These are phyloP conservation scores for Penicillium capsulatum DNA, from an alignment of 2,329 filamentous ascomycete genomes.

Conservation along the genomic window DNA sequence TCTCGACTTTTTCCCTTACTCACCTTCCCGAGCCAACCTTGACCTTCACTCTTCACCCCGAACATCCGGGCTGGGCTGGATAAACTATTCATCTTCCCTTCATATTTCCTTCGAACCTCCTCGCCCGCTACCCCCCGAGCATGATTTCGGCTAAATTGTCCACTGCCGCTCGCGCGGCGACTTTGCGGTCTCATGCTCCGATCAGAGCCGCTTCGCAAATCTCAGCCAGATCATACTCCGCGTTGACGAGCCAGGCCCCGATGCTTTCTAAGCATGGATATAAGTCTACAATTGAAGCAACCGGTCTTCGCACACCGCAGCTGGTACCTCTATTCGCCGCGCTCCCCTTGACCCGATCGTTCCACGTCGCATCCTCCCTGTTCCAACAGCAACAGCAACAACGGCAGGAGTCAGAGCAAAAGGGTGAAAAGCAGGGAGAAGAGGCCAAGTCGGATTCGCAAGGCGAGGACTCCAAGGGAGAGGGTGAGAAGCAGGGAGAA, in stretches of 20 bases:
- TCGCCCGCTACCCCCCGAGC: conserved; percentile 19
- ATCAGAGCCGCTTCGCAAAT: conserved; percentile 33
- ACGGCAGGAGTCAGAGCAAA: conserved; percentile 34
- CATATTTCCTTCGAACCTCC: conserved; percentile 1
- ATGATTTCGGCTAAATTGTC: conserved; percentile 41
- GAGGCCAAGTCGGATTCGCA: conserved; percentile 38
- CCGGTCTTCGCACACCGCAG: conserved; percentile 24
- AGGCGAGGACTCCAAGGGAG: conserved; percentile 46
- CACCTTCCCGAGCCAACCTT: conserved; percentile 26
- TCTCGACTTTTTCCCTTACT: conserved; percentile 35
- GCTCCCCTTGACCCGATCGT: conserved; percentile 36
- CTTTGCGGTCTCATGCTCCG: conserved; percentile 34
- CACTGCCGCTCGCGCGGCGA: conserved; percentile 36
- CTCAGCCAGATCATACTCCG: conserved; percentile 31
- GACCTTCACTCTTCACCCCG: conserved; percentile 22
- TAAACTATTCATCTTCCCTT: conserved; percentile 9
- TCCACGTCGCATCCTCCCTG: conserved; percentile 33
- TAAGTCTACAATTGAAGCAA: conserved; percentile 36
- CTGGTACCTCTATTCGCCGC: conserved; percentile 34
- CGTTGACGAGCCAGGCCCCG: conserved; percentile 38
- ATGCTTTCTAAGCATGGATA: conserved; percentile 11
- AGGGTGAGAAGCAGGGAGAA: conserved; percentile 45
- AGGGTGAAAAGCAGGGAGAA: conserved; percentile 35
- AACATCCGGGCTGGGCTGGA: conserved; percentile 24
- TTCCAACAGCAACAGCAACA: conserved; percentile 35